These are phyloP conservation scores for Alternaria triticina DNA, from an alignment of 2,329 filamentous ascomycete genomes.

Conservation along the genomic window DNA sequence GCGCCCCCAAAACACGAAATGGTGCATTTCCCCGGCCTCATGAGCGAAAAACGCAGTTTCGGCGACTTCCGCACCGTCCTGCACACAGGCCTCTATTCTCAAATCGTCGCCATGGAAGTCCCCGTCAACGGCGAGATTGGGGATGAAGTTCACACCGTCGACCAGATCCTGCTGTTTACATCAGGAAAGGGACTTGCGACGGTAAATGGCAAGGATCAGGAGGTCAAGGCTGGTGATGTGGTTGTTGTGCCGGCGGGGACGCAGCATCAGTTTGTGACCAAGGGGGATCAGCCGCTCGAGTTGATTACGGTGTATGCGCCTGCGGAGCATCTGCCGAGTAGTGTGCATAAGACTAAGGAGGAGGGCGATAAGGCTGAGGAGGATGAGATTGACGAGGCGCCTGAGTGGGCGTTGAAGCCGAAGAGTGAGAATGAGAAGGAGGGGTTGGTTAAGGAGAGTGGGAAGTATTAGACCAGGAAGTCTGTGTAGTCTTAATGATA, in stretches of 20 bases:
- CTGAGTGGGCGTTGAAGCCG: slow-evolving; percentile 63
- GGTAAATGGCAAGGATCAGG: slow-evolving; percentile 64
- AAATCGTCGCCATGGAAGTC: slow-evolving; percentile 70
- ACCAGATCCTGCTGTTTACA: slow-evolving; percentile 70
- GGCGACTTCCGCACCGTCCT: slow-evolving; percentile 67
- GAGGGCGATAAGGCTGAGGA: slow-evolving; percentile 68
- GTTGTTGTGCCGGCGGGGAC: slow-evolving; percentile 70
- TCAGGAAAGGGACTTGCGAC: slow-evolving; percentile 64
- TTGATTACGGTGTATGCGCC: slow-evolving; percentile 69
- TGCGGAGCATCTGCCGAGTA: slow-evolving; percentile 65
- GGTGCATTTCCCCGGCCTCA: slow-evolving; percentile 66
- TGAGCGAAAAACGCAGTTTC: slow-evolving; percentile 61
- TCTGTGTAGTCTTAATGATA: not conserved
- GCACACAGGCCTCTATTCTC: slow-evolving; percentile 67
- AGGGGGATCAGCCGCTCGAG: slow-evolving; percentile 64
- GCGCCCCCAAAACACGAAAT: slow-evolving; percentile 55
- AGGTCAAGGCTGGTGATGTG: slow-evolving; percentile 62
- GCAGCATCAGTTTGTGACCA: slow-evolving; percentile 70
- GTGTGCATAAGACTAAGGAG: slow-evolving; percentile 68
- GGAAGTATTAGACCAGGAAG: slow-evolving; percentile 29
- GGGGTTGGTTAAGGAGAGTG: slow-evolving; percentile 59
- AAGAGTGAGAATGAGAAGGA: slow-evolving; percentile 65
- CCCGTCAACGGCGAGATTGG: slow-evolving; percentile 69
- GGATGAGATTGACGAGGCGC: slow-evolving; percentile 65
- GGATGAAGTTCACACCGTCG: slow-evolving; percentile 69